Evolutionary conservation across 2,329 filamentous ascomycete genomes (phyloP).

Genomic region (Pleochaeta shiraiana): DNA sequence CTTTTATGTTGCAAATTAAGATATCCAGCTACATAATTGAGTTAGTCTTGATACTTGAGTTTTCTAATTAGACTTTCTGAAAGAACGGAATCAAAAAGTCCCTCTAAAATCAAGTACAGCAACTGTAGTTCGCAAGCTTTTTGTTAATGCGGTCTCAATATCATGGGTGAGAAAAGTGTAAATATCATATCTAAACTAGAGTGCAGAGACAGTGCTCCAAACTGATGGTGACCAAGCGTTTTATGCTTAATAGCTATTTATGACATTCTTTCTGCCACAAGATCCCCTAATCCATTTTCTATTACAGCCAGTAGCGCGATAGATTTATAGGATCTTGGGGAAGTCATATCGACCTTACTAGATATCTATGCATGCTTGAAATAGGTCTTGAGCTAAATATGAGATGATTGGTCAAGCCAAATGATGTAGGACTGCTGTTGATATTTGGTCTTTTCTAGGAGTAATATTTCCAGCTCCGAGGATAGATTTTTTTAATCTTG

Average conservation of each 20-base stretch:
- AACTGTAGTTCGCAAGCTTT: too few relatives aligned
- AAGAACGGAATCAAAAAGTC: conserved; percentile 31
- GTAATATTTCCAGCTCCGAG: not conserved
- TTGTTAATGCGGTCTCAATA: too few relatives aligned
- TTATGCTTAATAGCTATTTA: too few relatives aligned
- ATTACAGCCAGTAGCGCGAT: not conserved
- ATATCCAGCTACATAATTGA: too few relatives aligned
- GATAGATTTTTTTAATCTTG: not conserved
- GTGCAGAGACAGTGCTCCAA: too few relatives aligned
- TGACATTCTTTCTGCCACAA: not conserved
- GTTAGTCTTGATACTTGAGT: too few relatives aligned
- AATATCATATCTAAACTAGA: too few relatives aligned
- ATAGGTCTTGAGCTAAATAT: not conserved
- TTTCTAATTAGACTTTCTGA: conserved; percentile 68
- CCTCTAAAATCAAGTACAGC: too few relatives aligned
- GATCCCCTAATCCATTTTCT: not conserved
- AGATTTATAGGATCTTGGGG: not conserved
- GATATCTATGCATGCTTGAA: not conserved
- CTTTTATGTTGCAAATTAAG: too few relatives aligned
- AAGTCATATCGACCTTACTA: not conserved
- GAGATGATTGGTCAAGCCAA: not conserved
- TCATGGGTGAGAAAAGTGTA: too few relatives aligned
- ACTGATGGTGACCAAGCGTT: too few relatives aligned
- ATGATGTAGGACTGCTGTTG: not conserved
- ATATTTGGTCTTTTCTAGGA: not conserved